phyloP scores from a whole-genome alignment of 2,329 filamentous ascomycete genomes.

The Phialemonium atrogriseum region DNA sequence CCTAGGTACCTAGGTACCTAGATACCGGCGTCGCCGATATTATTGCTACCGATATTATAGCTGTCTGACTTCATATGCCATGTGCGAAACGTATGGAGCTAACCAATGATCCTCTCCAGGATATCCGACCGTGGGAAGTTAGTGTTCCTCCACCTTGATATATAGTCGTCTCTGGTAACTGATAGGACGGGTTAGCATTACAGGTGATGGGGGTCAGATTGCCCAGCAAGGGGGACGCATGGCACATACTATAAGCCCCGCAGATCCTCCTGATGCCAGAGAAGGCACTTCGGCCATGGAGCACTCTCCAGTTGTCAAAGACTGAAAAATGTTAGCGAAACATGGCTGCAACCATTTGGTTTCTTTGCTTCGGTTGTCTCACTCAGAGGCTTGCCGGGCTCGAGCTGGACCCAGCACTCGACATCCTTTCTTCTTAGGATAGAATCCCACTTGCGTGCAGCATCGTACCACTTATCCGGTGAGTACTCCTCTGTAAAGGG shows the following conservation, averaged over 20 bases:
- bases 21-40: too few relatives aligned
- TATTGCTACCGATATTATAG: too few relatives aligned
- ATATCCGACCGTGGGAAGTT: conserved; percentile 48
- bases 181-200: conserved; percentile 11
- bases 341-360: too few relatives aligned
- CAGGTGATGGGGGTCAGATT: too few relatives aligned
- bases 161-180: conserved; percentile 76
- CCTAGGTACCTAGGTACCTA: too few relatives aligned
- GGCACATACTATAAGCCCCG: conserved; percentile 73
- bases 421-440: conserved; percentile 57
- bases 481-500: conserved; percentile 40
- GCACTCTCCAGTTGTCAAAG: conserved; percentile 92
- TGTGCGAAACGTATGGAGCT: too few relatives aligned
- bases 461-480: conserved; percentile 64
- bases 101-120: conserved; percentile 23
- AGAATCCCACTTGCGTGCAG: conserved; percentile 65
- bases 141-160: conserved; percentile 66
- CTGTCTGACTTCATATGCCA: too few relatives aligned
- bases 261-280: conserved; percentile 80
- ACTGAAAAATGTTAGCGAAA: too few relatives aligned
- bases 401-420: conserved; percentile 74
- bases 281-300: conserved; percentile 81
- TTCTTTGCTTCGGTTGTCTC: too few relatives aligned
- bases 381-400: conserved; percentile 72
- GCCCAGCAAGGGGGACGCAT: neutral